Conservation (phyloP, 2,329 filamentous ascomycete genomes). For the Calonectria fujianensis region DNA sequence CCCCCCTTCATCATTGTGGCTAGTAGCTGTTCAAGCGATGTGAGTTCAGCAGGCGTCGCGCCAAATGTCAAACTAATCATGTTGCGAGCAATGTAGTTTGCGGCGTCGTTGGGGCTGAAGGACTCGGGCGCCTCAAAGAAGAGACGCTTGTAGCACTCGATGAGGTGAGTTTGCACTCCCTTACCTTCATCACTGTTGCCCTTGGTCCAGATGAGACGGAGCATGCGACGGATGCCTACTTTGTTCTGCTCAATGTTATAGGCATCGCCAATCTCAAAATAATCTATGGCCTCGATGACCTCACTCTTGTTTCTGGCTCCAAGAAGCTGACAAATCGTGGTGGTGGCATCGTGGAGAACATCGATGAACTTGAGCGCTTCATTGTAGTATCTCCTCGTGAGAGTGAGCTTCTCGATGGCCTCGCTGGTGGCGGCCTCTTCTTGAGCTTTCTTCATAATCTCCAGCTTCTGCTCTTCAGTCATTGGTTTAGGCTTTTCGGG, state of each 20-base stretch:
- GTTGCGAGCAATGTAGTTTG: constrained; percentile 96
- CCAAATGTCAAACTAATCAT: constrained; percentile 99
- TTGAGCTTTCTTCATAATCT: constrained; percentile 84
- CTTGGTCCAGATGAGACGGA: constrained; percentile 98
- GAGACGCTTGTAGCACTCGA: constrained; percentile 95
- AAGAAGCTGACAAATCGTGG: constrained; percentile 88
- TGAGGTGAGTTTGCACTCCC: constrained; percentile 95
- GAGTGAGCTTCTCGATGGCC: constrained; percentile 88
- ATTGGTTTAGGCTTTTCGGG: constrained; percentile 79
- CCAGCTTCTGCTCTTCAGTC: constrained; percentile 86
- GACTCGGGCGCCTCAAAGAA: constrained; percentile 97
- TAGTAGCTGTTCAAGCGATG: constrained; percentile 94
- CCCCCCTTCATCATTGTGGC: constrained; percentile 98
- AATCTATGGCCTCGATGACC: constrained; percentile 99
- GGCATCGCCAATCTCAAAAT: constrained; percentile 94
- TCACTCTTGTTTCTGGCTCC: constrained; percentile 98
- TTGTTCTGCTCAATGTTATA: constrained; percentile 98
- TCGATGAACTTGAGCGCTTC: constrained; percentile 96
- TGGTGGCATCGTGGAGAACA: constrained; percentile 88
- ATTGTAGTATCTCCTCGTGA: constrained; percentile 93
- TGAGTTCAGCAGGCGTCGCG: constrained; percentile 94
- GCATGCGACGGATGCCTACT: constrained; percentile 93
- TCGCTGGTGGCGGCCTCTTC: constrained; percentile 93
- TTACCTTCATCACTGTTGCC: constrained; percentile 99
- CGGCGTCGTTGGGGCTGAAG: constrained; percentile 91